Base-by-base conservation (phyloP, 2,329 filamentous ascomycete species). In the Blumeria graminis region DNA sequence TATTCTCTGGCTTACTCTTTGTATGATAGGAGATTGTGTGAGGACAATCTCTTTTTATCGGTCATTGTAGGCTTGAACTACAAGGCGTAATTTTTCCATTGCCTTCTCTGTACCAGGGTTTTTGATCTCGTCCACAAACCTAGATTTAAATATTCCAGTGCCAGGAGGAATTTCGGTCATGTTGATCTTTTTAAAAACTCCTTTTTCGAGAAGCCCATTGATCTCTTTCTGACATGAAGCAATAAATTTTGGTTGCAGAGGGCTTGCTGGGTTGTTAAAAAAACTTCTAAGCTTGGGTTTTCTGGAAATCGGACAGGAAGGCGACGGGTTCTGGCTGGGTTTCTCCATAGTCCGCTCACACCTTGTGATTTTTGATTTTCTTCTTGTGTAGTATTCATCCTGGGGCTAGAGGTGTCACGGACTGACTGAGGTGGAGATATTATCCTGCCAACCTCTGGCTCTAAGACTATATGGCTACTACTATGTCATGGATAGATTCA, bases 21-120 rank as follows among this genome's bases (percentile, higher is more conserved):
- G 32, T 54, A 54, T 38, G 13, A 32, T 54, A 54, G 51, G 51
- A 38, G 51, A 54, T 51, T 51, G 46, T 51, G 46, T 51, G 28
- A 51, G 46, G 22, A 51, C n/a, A n/a, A 28, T 32, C n/a, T 51
- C n/a, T n/a, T 51, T 51, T 51, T 33, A 6, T 51, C 33, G n/a
- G 22, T 51, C 46, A 18, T 51, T 51, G 22, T 51, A 32, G 13
- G 46, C 46, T 28, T 51, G 16, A 41, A 54, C 28, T 39, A 54
- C 35, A 14, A 54, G n/a, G 14, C 34, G 51, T 28, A 34, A 54
- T 33, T 39, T 54, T 38, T 54, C 35, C 13, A 54, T 39, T 13
- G 51, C 46, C 14, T 51, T n/a, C 11, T 3, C 11, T 18, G 46
- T 51, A 11, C 46, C 28, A 4, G 46, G 46, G 2, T 14, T 10